Conservation (phyloP, 2,329 filamentous ascomycete genomes). For the Claviceps sp. region DNA sequence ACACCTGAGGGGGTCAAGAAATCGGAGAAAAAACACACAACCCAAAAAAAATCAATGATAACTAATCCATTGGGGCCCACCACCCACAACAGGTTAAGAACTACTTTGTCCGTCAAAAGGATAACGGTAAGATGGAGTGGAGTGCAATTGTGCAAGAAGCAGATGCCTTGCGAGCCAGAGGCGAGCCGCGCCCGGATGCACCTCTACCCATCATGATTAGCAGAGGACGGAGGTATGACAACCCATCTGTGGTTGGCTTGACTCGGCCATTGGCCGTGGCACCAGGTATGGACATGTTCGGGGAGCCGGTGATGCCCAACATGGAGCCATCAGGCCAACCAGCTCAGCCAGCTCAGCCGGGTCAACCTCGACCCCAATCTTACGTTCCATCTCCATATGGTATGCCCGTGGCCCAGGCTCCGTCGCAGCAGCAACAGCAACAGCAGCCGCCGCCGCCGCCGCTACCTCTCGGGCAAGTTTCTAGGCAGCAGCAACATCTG, state of each 20-base stretch:
- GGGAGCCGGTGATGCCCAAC: constrained; percentile 33
- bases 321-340: constrained; percentile 22
- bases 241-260: constrained; percentile 18
- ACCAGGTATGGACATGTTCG: constrained; percentile 27
- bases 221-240: constrained; percentile 37
- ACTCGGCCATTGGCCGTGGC: constrained; percentile 34
- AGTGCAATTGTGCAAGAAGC: constrained; percentile 46
- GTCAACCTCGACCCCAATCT: constrained; percentile 21
- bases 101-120: constrained; percentile 51
- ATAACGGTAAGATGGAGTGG: constrained; percentile 45
- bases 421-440: constrained; percentile 13
- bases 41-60: not conserved
- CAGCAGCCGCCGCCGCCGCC: constrained; percentile 5
- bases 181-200: constrained; percentile 46
- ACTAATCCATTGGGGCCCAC: not conserved
- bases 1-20: no score
- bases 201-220: constrained; percentile 39
- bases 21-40: not conserved
- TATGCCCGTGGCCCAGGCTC: constrained; percentile 32
- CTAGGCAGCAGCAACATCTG: constrained; percentile 16
- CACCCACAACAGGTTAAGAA: constrained; percentile 48
- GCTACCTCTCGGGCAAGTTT: constrained; percentile 1
- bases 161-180: constrained; percentile 39
- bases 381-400: constrained; percentile 31
- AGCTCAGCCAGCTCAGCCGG: constrained; percentile 4